Evolutionary conservation across 2,329 filamentous ascomycete genomes (phyloP), one percentile per base, ranked within the genome.

Genomic region (Capronia epimyces): DNA sequence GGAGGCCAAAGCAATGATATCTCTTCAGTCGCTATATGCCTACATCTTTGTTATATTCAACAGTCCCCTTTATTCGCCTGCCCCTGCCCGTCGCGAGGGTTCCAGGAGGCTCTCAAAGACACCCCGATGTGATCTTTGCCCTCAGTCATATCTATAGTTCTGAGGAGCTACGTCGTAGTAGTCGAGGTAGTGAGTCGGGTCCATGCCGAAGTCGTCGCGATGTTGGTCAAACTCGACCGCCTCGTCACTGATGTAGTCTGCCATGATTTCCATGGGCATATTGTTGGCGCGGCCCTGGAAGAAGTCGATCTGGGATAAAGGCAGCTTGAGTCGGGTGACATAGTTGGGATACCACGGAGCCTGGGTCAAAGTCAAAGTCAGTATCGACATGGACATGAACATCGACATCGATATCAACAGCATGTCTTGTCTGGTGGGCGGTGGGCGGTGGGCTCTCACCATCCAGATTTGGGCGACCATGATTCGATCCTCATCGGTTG

Each of bases 381-480:
- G 39, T 20, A 34, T 43, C 46, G 32, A 18, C 27, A 8, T 22
- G 13, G 13, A 37, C 2, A n/a, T n/a, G n/a, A n/a, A n/a, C n/a
- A n/a, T n/a, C n/a, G n/a, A n/a, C n/a, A n/a, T n/a, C n/a, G n/a
- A n/a, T n/a, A n/a, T n/a, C 18, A 25, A 43, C 20, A 27, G 22
- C 18, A 43, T 15, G 10, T 22, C 40, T 31, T 13, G 13, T 13
- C 13, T 31, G 27, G 34, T 39, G 15, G 34, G 8, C 9, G 39
- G 9, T 22, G 10, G 3, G 10, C 8, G 37, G 15, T 20, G 8
- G 37, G 16, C 15, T 41, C 37, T 41, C 16, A 49, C 46, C 46
- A 49, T 49, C 37, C 40, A 49, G n/a, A 43, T 43, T 24, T 43
- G 32, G 6, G 57, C 63, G 1, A 66, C 49, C 63, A 66, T 65